Conservation (phyloP, 352 stramenopile genomes). For the Globisporangium sylvaticum region DNA sequence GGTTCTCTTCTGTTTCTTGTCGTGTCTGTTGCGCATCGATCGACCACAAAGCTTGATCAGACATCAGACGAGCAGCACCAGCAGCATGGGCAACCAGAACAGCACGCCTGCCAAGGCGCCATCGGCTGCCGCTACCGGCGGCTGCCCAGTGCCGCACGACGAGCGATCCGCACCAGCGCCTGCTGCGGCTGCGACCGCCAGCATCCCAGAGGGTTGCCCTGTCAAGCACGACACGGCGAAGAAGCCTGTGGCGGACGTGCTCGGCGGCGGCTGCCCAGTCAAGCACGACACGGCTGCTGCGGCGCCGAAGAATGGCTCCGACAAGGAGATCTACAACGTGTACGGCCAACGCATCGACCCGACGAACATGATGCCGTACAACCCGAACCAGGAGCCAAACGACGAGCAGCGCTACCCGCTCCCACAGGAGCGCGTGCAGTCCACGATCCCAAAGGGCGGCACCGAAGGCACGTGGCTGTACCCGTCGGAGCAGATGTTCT, state of each 20-base stretch:
- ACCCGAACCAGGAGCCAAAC: slow-evolving; percentile 93
- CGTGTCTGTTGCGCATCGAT: slow-evolving; percentile 2
- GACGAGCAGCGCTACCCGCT: slow-evolving; percentile 88
- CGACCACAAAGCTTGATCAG: slow-evolving; percentile 2
- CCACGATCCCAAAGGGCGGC: slow-evolving; percentile 95
- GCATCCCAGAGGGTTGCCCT: slow-evolving; percentile 49
- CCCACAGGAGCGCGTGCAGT: slow-evolving; percentile 91
- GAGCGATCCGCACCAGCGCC: slow-evolving; percentile 13
- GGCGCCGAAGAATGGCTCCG: slow-evolving; percentile 6
- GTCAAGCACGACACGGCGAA: slow-evolving; percentile 58
- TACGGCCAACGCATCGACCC: slow-evolving; percentile 96
- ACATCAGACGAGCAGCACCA: not conserved
- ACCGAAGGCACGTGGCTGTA: slow-evolving; percentile 97
- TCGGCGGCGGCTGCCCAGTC: slow-evolving; percentile 53
- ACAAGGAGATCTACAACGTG: slow-evolving; percentile 93
- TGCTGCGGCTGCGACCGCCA: slow-evolving; percentile 8
- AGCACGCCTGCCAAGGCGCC: slow-evolving; percentile 28
- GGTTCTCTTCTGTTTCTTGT: not conserved
- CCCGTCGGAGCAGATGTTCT: slow-evolving; percentile 99
- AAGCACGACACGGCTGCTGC: slow-evolving; percentile 21
- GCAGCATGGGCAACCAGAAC: slow-evolving; percentile 64
- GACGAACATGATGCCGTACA: slow-evolving; percentile 98
- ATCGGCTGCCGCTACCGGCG: slow-evolving; percentile 6
- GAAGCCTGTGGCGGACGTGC: slow-evolving; percentile 17
- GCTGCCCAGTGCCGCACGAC: slow-evolving; percentile 60